These are phyloP conservation scores for Candida parachauliodes DNA, from an alignment of 805 yeast genomes.

Conservation along the genomic window DNA sequence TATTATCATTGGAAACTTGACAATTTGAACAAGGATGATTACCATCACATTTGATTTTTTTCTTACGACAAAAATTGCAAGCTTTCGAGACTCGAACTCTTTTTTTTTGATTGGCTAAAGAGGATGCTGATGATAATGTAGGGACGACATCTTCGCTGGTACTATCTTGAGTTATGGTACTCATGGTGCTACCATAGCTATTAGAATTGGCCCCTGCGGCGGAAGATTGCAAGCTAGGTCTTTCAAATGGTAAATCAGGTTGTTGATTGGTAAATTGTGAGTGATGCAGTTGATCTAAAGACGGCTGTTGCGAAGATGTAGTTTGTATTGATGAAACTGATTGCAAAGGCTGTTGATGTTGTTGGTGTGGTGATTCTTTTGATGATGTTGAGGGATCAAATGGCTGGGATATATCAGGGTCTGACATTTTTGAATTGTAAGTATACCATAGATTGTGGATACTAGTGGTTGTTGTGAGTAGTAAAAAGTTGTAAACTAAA, in stretches of 20 bases:
- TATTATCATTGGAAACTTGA: slow-evolving; percentile 15
- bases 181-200: slow-evolving; percentile 4
- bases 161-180: slow-evolving; percentile 6
- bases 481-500: too few relatives aligned
- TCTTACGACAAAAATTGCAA: slow-evolving; percentile 30
- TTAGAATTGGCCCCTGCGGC: neutral
- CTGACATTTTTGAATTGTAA: slow-evolving; percentile 1
- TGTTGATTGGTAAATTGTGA: too few relatives aligned
- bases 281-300: neutral
- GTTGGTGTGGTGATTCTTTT: slow-evolving; percentile 1
- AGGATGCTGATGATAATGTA: too few relatives aligned
- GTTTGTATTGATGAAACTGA: neutral
- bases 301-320: neutral
- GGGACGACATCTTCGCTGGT: slow-evolving; percentile 1
- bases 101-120: slow-evolving; percentile 11
- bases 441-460: too few relatives aligned
- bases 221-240: slow-evolving; percentile 1
- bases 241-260: neutral
- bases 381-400: neutral
- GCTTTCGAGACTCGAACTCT: slow-evolving; percentile 23
- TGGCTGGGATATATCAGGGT: neutral
- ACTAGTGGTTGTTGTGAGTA: too few relatives aligned
- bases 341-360: neutral
- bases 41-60: slow-evolving; percentile 34
- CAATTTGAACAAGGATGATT: slow-evolving; percentile 28